phyloP scores from a whole-genome alignment of 208 protist species.

The Crithidia acanthocephali region DNA sequence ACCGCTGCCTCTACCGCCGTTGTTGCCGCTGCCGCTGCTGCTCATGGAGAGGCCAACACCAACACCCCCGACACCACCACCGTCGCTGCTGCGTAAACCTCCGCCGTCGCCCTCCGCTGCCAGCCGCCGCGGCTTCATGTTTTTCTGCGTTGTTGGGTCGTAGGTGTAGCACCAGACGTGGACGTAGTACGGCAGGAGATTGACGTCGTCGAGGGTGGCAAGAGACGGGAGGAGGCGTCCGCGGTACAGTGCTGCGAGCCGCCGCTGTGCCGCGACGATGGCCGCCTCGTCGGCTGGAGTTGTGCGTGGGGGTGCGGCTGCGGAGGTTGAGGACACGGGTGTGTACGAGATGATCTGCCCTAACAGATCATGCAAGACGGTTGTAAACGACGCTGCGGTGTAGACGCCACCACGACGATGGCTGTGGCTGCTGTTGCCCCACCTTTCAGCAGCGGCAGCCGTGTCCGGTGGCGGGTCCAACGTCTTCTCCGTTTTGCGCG shows the following conservation, averaged over 20 bases:
- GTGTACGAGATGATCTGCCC: background rate
- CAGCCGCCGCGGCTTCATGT: background rate
- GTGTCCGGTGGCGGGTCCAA: too few relatives aligned
- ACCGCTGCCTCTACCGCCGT: background rate
- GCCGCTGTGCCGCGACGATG: constrained; percentile 11
- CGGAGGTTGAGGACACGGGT: background rate
- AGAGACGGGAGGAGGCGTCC: constrained; percentile 31
- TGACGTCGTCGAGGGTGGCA: constrained; percentile 29
- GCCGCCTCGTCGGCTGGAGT: background rate
- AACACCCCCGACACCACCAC: background rate
- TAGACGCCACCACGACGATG: constrained; percentile 16
- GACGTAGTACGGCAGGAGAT: constrained; percentile 23
- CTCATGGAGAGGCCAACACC: background rate
- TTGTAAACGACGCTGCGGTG: constrained; percentile 25
- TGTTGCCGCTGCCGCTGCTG: background rate
- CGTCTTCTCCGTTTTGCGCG: too few relatives aligned
- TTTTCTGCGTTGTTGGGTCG: constrained; percentile 28
- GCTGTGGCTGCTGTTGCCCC: background rate
- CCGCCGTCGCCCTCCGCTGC: background rate
- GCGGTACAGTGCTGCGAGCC: constrained; percentile 14
- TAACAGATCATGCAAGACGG: constrained; percentile 16
- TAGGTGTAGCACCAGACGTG: constrained; percentile 43
- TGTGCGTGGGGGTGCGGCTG: too few relatives aligned
- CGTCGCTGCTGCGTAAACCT: too few relatives aligned
- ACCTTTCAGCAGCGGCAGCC: too few relatives aligned